phyloP scores from a whole-genome alignment of 2,329 filamentous ascomycete genomes.

The Thielaviopsis populi region DNA sequence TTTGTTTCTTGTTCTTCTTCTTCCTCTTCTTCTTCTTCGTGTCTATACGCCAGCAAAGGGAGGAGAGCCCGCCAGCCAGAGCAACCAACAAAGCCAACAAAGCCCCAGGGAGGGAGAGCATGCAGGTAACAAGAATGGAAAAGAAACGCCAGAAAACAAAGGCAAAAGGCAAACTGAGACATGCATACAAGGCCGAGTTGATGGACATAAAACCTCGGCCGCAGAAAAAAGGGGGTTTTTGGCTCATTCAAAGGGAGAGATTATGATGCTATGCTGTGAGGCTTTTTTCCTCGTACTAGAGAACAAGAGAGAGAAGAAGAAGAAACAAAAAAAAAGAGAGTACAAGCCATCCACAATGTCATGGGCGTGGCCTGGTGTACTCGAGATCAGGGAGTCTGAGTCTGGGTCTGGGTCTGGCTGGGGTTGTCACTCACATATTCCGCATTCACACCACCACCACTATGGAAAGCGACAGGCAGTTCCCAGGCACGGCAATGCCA shows the following conservation, averaged over 20 bases:
- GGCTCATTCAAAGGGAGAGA: not conserved
- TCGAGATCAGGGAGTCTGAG: not conserved
- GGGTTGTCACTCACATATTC: not conserved
- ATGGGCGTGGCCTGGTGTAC: not conserved
- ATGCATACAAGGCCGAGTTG: not conserved
- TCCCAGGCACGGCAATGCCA: too few species aligned
- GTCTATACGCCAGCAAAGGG: not conserved
- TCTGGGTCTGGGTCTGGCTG: not conserved
- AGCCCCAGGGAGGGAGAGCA: not conserved
- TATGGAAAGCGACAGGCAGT: not conserved
- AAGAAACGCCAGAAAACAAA: not conserved
- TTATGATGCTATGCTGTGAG: not conserved
- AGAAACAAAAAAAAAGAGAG: not conserved
- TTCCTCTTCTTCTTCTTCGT: not conserved
- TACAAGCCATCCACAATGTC: too few species aligned
- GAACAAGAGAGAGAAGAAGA: not conserved
- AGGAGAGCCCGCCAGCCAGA: not conserved
- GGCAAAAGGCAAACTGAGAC: not conserved
- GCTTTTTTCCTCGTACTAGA: not conserved
- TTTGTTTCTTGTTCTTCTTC: not conserved
- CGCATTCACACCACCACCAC: not conserved
- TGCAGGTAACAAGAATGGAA: not conserved
- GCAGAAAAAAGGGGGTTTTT: not conserved
- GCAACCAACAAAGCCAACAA: not conserved
- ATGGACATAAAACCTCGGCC: not conserved